Percentiles rank a stretch among this genome's conserved stretches.
Conservation (phyloP, 306 rosid species). For the Lathyrus oleraceus region DNA sequence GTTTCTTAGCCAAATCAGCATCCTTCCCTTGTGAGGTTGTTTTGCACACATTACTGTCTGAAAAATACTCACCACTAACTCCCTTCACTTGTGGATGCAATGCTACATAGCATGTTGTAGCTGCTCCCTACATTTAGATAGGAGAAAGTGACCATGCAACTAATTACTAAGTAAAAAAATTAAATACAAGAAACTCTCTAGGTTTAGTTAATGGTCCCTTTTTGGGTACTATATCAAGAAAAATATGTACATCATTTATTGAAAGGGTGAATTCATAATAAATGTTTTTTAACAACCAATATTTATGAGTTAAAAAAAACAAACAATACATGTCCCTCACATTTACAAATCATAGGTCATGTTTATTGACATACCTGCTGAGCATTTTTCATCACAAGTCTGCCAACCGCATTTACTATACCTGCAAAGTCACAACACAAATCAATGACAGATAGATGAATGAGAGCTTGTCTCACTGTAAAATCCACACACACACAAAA, state of each 20-base stretch:
- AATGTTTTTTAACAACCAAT: conserved; percentile 18
- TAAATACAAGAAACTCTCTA: not conserved
- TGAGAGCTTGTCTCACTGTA: conserved; percentile 3
- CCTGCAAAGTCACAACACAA: conserved; percentile 33
- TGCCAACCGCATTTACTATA: conserved; percentile 43
- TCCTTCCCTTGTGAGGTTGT: conserved; percentile 53
- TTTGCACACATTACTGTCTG: conserved; percentile 52
- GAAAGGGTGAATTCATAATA: not conserved
- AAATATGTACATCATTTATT: not conserved
- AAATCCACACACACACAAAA: not conserved
- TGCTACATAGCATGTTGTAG: conserved; percentile 87
- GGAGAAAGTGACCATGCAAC: conserved; percentile 22
- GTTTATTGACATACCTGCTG: conserved; percentile 54
- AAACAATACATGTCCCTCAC: not conserved
- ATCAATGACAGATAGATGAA: not conserved
- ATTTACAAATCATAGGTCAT: conserved; percentile 22
- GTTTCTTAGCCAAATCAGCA: conserved; percentile 62
- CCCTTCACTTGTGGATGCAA: conserved; percentile 77
- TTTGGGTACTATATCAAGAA: not conserved
- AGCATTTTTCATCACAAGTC: conserved; percentile 55
- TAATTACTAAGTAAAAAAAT: not conserved
- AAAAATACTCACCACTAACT: conserved; percentile 64
- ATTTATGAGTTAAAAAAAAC: not conserved
- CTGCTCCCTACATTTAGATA: conserved; percentile 68
- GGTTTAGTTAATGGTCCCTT: not conserved